Evolutionary conservation across 75 land plant genomes (phyloP), one percentile per base, ranked within the genome.

Genomic region (Gnetum montanum): DNA sequence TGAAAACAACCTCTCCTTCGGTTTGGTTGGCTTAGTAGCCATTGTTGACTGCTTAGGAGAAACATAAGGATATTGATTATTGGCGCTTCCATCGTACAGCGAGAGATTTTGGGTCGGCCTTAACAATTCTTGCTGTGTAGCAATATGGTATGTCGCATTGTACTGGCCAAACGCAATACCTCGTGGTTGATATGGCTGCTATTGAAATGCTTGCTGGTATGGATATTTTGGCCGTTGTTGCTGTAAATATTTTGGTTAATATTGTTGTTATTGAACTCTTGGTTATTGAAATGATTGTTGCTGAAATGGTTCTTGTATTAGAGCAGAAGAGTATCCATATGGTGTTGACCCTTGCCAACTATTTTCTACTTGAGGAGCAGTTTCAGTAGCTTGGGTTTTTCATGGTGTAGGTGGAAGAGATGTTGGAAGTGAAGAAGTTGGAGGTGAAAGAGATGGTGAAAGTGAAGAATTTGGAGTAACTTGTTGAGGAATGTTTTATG

Each of bases 371-470:
- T 8, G 33, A 46, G 19, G 72, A 23, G 22, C 35, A 33, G 31
- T 53, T 36, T 53, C 55, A 12, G 11, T 33, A 53, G 28, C 55
- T 59, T 76, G 84, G 29, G 62, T 53, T 53, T 80, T 84, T 84
- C 88, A 84, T 0, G 88, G 88, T 33, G 88, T 79, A 28, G 75
- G 84, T 29, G 83, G 83, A 15, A 84, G 60, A 13, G 76, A 52
- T 3, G 56, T 65, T n/a, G n/a, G n/a, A n/a, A 11, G 59, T 43
- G 40, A 57, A 57, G 7, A 8, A 46, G 26, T 0, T 23, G 7
- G 16, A 24, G n/a, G 0, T 37, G 13, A 12, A 13, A 20, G 25
- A 38, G 3, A 57, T 57, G 20, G 23, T 11, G 26, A 3, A 20
- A 6, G 8, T 57, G 2, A 38, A 3, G 43, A 8, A n/a, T 19